phyloP scores from a whole-genome alignment of 768 basidiomycete species.

The Crepidotus variabilis region DNA sequence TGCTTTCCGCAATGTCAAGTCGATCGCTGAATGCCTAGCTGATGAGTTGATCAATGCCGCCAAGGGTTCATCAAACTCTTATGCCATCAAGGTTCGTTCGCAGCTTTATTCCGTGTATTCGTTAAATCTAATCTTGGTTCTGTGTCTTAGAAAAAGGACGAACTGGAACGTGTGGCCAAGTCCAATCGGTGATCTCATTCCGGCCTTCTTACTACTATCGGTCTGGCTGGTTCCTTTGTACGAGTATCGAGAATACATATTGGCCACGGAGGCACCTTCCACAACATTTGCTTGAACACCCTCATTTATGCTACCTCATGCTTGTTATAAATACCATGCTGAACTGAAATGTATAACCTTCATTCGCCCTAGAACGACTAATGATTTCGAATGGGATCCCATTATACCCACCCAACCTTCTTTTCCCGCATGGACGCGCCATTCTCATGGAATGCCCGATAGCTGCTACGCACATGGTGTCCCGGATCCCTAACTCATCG shows the following conservation, averaged over 20 bases:
- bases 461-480: not conserved
- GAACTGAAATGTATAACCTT: not conserved
- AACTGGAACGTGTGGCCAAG: slow-evolving; percentile 99
- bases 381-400: not conserved
- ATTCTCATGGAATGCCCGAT: not conserved
- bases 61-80: slow-evolving; percentile 99
- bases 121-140: slow-evolving; percentile 8
- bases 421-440: not conserved
- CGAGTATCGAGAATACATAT: slow-evolving; percentile 16
- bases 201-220: slow-evolving; percentile 15
- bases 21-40: slow-evolving; percentile 96
- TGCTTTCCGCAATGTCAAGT: slow-evolving; percentile 99
- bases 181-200: slow-evolving; percentile 87
- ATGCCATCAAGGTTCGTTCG: slow-evolving; percentile 88
- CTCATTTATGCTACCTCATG: not conserved
- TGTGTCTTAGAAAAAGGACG: slow-evolving; percentile 85
- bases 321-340: not conserved
- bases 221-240: slow-evolving; percentile 21
- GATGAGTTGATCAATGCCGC: slow-evolving; percentile 99
- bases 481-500: not conserved
- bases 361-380: not conserved
- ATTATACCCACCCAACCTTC: not conserved
- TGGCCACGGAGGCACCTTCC: slow-evolving; percentile 12
- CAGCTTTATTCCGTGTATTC: not conserved
- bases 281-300: not conserved